Base-by-base conservation (phyloP, 1,139 yeast species). In the Candida neerlandica region DNA sequence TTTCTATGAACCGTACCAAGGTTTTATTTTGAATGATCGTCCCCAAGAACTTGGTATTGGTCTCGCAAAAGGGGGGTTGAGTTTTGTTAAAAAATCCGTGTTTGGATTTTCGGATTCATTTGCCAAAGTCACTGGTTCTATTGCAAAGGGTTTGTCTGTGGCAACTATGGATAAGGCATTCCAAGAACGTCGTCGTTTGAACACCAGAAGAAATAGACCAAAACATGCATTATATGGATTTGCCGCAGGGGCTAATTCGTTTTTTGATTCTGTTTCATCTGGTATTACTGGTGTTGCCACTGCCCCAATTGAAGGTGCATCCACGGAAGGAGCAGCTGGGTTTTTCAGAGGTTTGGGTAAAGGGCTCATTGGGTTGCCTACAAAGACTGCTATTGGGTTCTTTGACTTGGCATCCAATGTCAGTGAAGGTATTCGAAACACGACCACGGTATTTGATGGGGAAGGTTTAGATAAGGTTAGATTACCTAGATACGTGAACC, bases 41-140 rank as follows among this genome's bases (percentile, higher is more conserved):
- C 99, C 99, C 0, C 96, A 90, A 63, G 99, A 95, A 60, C 72
- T 95, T 45, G 99, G 99, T 33, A 89, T 94, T 53, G 96, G 97
- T 3, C 70, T 95, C 41, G 99, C 99, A 0, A 92, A 91, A 62
- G 99, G 99, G 51, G 96, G 99, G 0, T 72, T 90, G 52, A 89
- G 96, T 65, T 94, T 95, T 70, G 78, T 95, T 66, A 92, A 92
- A 64, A 95, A 95, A 70, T 88, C 98, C 0, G 94, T 95, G 1
- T 95, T 88, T 73, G 99, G 99, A 6, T 78, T 95, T 50, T 88
- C 97, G 19, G 98, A 95, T 68, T 89, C 97, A 55, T 78, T 95
- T 66, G 87, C 97, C 3, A 90, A 91, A 65, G 82, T 94, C 27
- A 90, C 99, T 0, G 97, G 97, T 1, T 89, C 97, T 0, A 73